Percentiles rank a stretch among this genome's conserved stretches.
Conservation (phyloP, 495 filamentous ascomycete species). For the Aeminium ludgeri region DNA sequence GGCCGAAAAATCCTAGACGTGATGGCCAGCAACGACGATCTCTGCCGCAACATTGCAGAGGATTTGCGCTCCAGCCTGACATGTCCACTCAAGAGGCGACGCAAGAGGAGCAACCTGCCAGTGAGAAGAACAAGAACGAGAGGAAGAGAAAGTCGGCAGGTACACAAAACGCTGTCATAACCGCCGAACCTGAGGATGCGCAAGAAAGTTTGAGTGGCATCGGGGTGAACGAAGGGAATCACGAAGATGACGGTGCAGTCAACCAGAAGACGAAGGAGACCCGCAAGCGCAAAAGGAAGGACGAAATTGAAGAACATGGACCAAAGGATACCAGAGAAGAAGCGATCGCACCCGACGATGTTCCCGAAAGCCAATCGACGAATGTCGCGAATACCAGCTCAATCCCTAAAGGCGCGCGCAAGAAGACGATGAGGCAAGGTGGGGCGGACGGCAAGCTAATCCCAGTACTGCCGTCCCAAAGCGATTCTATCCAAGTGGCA, state of each 20-base stretch:
- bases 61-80: background rate
- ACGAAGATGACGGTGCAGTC: background rate
- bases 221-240: background rate
- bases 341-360: too few relatives aligned
- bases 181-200: background rate
- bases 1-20: background rate
- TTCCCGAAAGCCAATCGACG: too few relatives aligned
- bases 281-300: too few relatives aligned
- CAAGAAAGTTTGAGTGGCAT: background rate
- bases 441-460: too few relatives aligned
- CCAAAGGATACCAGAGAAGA: too few relatives aligned
- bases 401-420: too few relatives aligned
- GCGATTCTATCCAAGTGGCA: too few relatives aligned
- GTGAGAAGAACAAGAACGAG: background rate
- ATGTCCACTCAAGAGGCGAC: background rate
- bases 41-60: constrained; percentile 1
- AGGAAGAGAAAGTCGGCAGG: background rate
- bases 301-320: too few relatives aligned
- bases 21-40: background rate
- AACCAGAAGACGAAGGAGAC: background rate
- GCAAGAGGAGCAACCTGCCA: background rate
- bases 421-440: too few relatives aligned
- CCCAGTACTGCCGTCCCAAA: too few relatives aligned
- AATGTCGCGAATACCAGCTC: too few relatives aligned
- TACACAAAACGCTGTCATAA: background rate